A percentile compares a stretch with the other conserved stretches of the same genome.
These are phyloP conservation scores for Talaromyces sp. DNA, from an alignment of 2,329 filamentous ascomycete genomes.

Conservation along the genomic window DNA sequence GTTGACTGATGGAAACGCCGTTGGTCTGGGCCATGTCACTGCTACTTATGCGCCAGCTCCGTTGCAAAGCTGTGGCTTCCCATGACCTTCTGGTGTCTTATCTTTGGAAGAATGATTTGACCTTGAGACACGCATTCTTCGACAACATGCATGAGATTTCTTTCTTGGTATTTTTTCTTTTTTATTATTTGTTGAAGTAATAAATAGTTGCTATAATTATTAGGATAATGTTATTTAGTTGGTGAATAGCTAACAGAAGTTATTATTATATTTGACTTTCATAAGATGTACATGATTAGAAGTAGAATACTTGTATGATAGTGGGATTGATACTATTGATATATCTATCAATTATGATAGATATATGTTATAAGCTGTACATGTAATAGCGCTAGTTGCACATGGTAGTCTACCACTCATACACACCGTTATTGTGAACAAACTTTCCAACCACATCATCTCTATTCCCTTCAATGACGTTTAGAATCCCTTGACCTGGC, in stretches of 20 bases:
- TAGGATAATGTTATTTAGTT: background rate
- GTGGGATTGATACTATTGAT: background rate
- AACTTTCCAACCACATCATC: constrained; percentile 8
- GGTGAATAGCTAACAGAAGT: background rate
- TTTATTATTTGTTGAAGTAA: background rate
- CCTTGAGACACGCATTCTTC: background rate
- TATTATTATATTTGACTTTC: background rate
- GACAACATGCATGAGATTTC: background rate
- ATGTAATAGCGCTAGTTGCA: too few relatives aligned
- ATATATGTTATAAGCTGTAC: too few relatives aligned
- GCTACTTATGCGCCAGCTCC: constrained; percentile 24
- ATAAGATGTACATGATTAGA: background rate
- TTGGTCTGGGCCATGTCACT: constrained; percentile 37
- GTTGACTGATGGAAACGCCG: constrained; percentile 44
- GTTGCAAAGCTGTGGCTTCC: constrained; percentile 7
- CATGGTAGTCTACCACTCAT: background rate
- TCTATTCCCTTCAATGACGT: constrained; percentile 3
- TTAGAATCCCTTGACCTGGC: constrained; percentile 1
- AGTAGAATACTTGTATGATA: background rate
- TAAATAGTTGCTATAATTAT: background rate
- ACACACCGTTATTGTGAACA: constrained; percentile 5
- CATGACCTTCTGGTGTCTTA: background rate
- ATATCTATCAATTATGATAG: too few relatives aligned
- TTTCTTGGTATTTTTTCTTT: background rate
- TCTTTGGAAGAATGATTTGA: background rate